Percentiles rank a stretch among this genome's conserved stretches.
Evolutionary conservation across 2,329 filamentous ascomycete genomes (phyloP).

Genomic region (Intubia oerlemansii): DNA sequence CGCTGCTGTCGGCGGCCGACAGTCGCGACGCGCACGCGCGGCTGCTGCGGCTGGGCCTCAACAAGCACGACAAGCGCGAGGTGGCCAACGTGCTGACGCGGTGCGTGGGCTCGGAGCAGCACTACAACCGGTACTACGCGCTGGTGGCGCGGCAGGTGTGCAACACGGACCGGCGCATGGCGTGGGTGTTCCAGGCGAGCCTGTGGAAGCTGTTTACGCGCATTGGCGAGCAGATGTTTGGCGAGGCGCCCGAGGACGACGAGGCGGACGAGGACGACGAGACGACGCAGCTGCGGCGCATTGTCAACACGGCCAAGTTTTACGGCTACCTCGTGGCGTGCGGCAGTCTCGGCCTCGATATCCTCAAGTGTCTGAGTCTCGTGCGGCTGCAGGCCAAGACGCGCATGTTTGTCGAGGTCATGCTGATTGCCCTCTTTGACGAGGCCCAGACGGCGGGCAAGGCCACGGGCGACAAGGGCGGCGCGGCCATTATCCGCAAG

Average conservation of each 20-base stretch:
- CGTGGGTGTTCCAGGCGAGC: slow-evolving; percentile 70
- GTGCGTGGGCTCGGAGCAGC: slow-evolving; percentile 61
- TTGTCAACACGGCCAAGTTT: slow-evolving; percentile 31
- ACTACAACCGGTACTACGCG: slow-evolving; percentile 87
- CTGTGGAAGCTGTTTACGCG: slow-evolving; percentile 71
- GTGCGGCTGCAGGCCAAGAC: slow-evolving; percentile 58
- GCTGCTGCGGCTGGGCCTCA: slow-evolving; percentile 63
- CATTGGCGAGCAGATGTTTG: slow-evolving; percentile 62
- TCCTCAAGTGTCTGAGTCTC: slow-evolving; percentile 55
- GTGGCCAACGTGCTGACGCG: slow-evolving; percentile 75
- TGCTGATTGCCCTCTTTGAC: slow-evolving; percentile 57
- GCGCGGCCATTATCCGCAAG: slow-evolving; percentile 25
- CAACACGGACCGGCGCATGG: slow-evolving; percentile 42
- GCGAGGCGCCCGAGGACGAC: slow-evolving; percentile 35
- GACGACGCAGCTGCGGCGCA: slow-evolving; percentile 24
- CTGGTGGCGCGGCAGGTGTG: slow-evolving; percentile 65
- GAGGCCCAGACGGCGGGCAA: slow-evolving; percentile 29
- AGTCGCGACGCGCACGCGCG: slow-evolving; percentile 66
- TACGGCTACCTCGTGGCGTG: slow-evolving; percentile 28
- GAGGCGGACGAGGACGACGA: slow-evolving; percentile 23
- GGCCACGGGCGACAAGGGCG: slow-evolving; percentile 19
- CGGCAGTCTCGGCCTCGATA: slow-evolving; percentile 21
- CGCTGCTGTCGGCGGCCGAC: slow-evolving; percentile 69
- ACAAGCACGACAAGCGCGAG: slow-evolving; percentile 68
- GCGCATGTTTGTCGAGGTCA: slow-evolving; percentile 55